Percentiles rank a stretch among this genome's conserved stretches.
These are phyloP conservation scores for Saccharomycopsis schoenii DNA, from an alignment of 805 yeast genomes.

Conservation along the genomic window DNA sequence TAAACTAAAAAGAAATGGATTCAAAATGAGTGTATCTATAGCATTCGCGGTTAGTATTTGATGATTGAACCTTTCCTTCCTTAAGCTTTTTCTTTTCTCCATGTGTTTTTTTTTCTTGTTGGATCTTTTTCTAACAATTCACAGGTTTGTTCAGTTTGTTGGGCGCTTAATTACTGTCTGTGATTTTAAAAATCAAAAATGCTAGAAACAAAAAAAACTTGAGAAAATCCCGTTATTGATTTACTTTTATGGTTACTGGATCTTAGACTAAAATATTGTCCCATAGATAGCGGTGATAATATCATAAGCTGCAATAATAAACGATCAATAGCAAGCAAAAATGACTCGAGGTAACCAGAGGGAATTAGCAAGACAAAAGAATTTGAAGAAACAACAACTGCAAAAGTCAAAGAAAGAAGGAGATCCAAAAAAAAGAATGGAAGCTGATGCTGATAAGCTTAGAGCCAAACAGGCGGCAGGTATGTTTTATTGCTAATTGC, in stretches of 20 bases:
- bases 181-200: too few relatives aligned
- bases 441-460: conserved; percentile 82
- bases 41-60: neutral
- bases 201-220: neutral
- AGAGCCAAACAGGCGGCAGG: conserved; percentile 83
- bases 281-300: too few relatives aligned
- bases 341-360: conserved; percentile 98
- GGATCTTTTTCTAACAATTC: neutral
- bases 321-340: neutral
- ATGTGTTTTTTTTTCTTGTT: too few relatives aligned
- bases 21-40: neutral
- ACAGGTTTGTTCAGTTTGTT: neutral
- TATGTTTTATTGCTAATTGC: conserved; percentile 27
- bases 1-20: neutral
- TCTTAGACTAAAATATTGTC: too few relatives aligned
- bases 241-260: too few relatives aligned
- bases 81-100: neutral
- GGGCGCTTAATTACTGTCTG: neutral
- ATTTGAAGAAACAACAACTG: conserved; percentile 68
- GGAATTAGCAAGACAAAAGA: conserved; percentile 85
- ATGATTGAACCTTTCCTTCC: too few relatives aligned
- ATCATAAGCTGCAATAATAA: too few relatives aligned
- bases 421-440: conserved; percentile 78
- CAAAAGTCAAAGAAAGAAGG: conserved; percentile 65
- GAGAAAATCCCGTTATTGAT: too few relatives aligned